Base-by-base conservation (phyloP, 495 filamentous ascomycete genomes). In the Stereocaulon alpinum region DNA sequence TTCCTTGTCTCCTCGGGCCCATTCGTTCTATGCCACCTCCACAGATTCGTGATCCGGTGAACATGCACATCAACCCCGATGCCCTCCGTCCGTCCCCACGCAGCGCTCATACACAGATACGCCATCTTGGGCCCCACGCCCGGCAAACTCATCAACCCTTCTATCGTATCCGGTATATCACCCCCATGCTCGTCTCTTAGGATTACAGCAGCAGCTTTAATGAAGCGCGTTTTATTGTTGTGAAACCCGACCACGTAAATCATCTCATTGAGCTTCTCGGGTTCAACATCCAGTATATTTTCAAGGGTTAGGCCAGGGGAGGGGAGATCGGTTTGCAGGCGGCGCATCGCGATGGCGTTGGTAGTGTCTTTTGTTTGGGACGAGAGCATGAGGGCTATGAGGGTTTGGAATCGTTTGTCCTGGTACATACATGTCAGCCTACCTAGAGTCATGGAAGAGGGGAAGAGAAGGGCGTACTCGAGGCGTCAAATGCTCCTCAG, bases 111-210 rank as follows among this genome's bases (percentile, higher is more conserved):
- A 71, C 89, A 95, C 4, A 98, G 79, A 67, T 94, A 90, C 20
- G 88, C 93, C 92, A 98, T 98, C 73, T 98, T 98, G 6, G 93
- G 93, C 0, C 93, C 93, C 0, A 98, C 92, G 2, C 93, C 93
- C 0, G 93, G 93, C 0, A 98, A 80, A 7, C 82, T 78, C 67
- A 85, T 84, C 18, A 98, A 76, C 0, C 85, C 91, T 52, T 84
- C 82, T 20, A 91, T 79, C 0, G 89, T 88, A 53, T 84, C 76
- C 0, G 93, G 94, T 61, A 98, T 95, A 70, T 97, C 93, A 34
- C 82, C 81, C 49, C 69, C 68, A 66, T 80, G 86, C 27, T 82
- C 58, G 58, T 94, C 86, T 11, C 80, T 76, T 2, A 96, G 76
- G 43, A 96, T 85, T 9, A 76, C 66, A 7, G 91, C 92, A 0